Percentiles rank a stretch among this genome's conserved stretches.
Evolutionary conservation across 306 rosid genomes (phyloP).

Genomic region (Albizia julibrissin): DNA sequence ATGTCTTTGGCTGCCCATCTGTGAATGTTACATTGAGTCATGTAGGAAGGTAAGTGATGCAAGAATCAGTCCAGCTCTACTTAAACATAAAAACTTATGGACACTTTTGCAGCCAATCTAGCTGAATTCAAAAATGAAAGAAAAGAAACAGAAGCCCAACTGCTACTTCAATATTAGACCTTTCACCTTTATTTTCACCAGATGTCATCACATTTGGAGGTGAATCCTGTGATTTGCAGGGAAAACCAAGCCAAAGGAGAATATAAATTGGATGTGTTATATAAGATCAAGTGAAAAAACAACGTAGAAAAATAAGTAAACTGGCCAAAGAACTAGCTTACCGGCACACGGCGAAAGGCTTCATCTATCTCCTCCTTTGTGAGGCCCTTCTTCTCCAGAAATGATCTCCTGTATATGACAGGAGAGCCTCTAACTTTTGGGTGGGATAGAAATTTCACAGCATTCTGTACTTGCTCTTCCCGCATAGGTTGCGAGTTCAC

Average conservation of each 20-base stretch:
- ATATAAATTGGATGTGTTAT: not conserved
- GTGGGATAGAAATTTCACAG: constrained; percentile 79
- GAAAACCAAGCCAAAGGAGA: constrained; percentile 15
- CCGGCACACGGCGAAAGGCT: constrained; percentile 81
- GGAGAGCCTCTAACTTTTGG: constrained; percentile 86
- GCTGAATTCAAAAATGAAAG: not conserved
- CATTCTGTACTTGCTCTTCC: constrained; percentile 91
- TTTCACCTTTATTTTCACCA: constrained; percentile 60
- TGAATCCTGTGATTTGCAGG: constrained; percentile 58
- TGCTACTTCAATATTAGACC: constrained; percentile 10
- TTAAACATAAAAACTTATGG: constrained; percentile 7
- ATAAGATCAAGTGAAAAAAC: not conserved
- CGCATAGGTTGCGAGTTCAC: constrained; percentile 77
- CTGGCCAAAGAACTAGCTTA: constrained; percentile 37
- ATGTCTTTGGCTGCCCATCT: constrained; percentile 54
- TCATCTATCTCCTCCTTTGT: constrained; percentile 92
- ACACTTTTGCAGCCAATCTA: not conserved
- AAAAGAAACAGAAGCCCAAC: not conserved
- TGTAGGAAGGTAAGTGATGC: not conserved
- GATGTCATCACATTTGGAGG: constrained; percentile 53
- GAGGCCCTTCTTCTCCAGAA: constrained; percentile 90
- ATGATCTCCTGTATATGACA: constrained; percentile 67
- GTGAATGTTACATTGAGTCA: constrained; percentile 28
- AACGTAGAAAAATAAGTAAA: not conserved
- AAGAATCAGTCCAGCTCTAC: not conserved